Percentiles rank a stretch among this genome's conserved stretches.
Evolutionary conservation across 176 grass and related monocot species (phyloP).

Genomic region (Ananas comosus): DNA sequence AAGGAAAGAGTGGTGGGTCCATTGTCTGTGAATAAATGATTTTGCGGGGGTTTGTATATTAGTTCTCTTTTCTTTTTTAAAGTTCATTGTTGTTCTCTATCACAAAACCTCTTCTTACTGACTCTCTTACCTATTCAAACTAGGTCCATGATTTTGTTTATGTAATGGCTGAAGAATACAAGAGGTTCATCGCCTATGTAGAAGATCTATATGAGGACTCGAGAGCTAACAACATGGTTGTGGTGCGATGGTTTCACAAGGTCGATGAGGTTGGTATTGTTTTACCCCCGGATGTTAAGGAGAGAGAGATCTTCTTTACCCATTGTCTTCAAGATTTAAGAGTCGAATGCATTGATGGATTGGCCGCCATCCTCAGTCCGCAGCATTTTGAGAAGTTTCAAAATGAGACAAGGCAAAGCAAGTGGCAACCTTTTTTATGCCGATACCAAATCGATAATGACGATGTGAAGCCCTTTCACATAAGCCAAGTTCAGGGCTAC

Average conservation of each 20-base stretch:
- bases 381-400: conserved; percentile 80
- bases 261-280: conserved; percentile 63
- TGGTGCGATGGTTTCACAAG: conserved; percentile 80
- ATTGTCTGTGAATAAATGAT: too few relatives aligned
- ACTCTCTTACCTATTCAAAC: neutral
- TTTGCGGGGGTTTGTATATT: too few relatives aligned
- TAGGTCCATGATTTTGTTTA: conserved; percentile 91
- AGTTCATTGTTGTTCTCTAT: neutral
- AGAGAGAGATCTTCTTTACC: conserved; percentile 84
- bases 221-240: conserved; percentile 65
- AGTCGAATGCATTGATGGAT: conserved; percentile 93
- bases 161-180: conserved; percentile 75
- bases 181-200: conserved; percentile 76
- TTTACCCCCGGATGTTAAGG: conserved; percentile 41
- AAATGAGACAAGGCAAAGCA: conserved; percentile 16
- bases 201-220: conserved; percentile 84
- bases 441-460: conserved; percentile 49
- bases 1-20: too few relatives aligned
- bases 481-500: conserved; percentile 80
- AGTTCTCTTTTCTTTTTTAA: too few relatives aligned
- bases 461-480: conserved; percentile 61
- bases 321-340: conserved; percentile 76
- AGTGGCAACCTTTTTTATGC: conserved; percentile 66
- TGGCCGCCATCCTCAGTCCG: conserved; percentile 62
- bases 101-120: neutral